Base-by-base conservation (phyloP, 2,329 filamentous ascomycete genomes). In the Pseudogymnoascus sp. region DNA sequence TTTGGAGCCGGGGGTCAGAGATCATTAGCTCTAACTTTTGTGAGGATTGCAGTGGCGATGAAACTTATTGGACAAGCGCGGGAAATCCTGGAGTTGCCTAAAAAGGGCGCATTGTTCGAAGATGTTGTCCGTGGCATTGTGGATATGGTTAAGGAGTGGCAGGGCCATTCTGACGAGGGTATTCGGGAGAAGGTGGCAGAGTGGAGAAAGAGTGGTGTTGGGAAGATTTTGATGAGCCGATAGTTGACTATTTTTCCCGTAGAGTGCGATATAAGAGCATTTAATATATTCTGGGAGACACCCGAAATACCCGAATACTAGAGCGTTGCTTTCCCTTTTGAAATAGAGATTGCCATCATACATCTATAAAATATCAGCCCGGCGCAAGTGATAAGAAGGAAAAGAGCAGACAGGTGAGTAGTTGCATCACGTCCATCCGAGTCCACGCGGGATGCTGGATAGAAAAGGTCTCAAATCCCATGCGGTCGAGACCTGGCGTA, bases 161-260 rank as follows among this genome's bases (percentile, higher is more conserved):
- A 66, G 36, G 50, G 13, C 47, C 21, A 42, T 65, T 35, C 10
- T 11, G 61, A 66, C 17, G 63, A 65, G 57, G 57, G n/a, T 38
- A 50, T 67, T 21, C 60, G 64, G 31, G 61, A 66, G 38, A 62
- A 62, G 61, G 61, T 65, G 26, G 64, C 15, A 10, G 57, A 63
- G n/a, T 67, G 64, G 65, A 64, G n/a, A 40, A 64, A 47, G 13
- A 53, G 53, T 50, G 26, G 11, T 4, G 1, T 66, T 28, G 63
- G 63, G 65, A 42, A 61, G 15, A 36, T 21, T 42, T 59, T 65
- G 10, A 53, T 63, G 42, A 31, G 40, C 19, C 26, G 4, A 28
- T 28, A 28, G 26, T 28, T 28, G 26, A 4, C 26, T 28, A 28
- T 28, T 28, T 7, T 7, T 28, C 6, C 6, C 26, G 26, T 28